Conservation (phyloP, 2,329 filamentous ascomycete species). For the Cercospora zeina region DNA sequence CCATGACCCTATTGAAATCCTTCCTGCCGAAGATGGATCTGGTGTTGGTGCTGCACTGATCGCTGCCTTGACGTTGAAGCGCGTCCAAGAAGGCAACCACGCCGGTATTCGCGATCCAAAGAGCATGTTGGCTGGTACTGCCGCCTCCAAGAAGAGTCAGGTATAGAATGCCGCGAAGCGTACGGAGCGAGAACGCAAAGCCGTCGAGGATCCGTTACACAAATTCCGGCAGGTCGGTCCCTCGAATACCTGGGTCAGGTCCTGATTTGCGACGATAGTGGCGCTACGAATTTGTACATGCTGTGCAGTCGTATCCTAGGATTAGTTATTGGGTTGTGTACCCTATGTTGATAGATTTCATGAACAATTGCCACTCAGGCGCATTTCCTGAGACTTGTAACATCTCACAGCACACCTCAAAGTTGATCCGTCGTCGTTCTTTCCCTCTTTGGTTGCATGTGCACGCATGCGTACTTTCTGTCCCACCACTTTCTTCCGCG, state of each 20-base stretch:
- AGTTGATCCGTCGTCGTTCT: too few species aligned
- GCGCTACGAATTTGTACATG: not conserved
- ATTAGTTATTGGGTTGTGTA: not conserved
- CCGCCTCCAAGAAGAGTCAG: conserved; percentile 28
- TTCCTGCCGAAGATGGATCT: conserved; percentile 90
- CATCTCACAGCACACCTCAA: too few species aligned
- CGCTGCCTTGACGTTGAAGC: conserved; percentile 68
- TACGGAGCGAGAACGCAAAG: conserved; percentile 5
- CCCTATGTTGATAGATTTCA: not conserved
- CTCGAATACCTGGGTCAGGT: conserved; percentile 6
- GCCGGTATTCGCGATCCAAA: conserved; percentile 58
- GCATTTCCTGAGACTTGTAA: not conserved
- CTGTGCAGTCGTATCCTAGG: not conserved
- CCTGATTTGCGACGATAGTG: not conserved
- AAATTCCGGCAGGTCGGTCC: conserved; percentile 5
- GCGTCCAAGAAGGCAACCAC: conserved; percentile 60
- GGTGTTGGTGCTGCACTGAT: conserved; percentile 97
- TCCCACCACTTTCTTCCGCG: not conserved
- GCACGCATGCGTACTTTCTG: not conserved
- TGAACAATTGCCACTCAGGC: not conserved
- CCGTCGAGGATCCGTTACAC: conserved; percentile 8
- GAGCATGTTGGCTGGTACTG: conserved; percentile 45
- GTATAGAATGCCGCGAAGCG: conserved; percentile 21
- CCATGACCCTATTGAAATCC: conserved; percentile 74
- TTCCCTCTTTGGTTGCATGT: not conserved